A percentile compares a stretch with the other conserved stretches of the same genome.
These are phyloP conservation scores for Cucumis cinereus DNA, from an alignment of 306 rosid species.

Conservation along the genomic window DNA sequence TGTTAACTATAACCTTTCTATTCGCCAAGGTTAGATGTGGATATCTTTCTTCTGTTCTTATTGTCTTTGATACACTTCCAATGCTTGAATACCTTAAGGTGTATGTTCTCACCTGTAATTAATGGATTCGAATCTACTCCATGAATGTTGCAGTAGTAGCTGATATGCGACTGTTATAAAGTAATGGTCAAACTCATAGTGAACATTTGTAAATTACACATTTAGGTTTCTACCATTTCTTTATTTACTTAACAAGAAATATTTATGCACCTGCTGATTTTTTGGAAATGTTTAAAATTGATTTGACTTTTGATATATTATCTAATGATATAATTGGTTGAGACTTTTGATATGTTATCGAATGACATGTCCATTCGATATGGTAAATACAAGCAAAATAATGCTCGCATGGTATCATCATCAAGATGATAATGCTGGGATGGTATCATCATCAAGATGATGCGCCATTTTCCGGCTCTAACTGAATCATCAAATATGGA, in stretches of 20 bases:
- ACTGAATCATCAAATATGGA: background rate
- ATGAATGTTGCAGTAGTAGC: background rate
- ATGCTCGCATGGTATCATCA: background rate
- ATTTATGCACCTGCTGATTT: background rate
- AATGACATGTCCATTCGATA: too few species aligned
- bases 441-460: background rate
- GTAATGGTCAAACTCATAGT: background rate
- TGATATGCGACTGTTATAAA: background rate
- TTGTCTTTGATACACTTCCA: background rate
- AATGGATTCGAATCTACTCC: too few species aligned
- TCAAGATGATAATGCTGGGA: background rate
- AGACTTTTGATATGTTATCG: too few species aligned
- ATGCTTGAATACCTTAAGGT: background rate
- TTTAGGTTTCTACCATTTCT: too few species aligned
- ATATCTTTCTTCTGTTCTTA: background rate
- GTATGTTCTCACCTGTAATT: too few species aligned
- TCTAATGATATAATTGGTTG: too few species aligned
- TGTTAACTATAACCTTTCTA: background rate
- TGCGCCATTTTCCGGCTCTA: background rate
- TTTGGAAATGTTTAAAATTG: too few species aligned
- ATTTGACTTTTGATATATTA: too few species aligned
- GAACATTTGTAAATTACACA: background rate
- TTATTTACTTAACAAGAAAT: background rate
- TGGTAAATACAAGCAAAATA: too few species aligned
- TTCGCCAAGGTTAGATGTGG: background rate